These are phyloP conservation scores for Aspergillus fijiensis DNA, from an alignment of 2,329 filamentous ascomycete genomes.

Conservation along the genomic window DNA sequence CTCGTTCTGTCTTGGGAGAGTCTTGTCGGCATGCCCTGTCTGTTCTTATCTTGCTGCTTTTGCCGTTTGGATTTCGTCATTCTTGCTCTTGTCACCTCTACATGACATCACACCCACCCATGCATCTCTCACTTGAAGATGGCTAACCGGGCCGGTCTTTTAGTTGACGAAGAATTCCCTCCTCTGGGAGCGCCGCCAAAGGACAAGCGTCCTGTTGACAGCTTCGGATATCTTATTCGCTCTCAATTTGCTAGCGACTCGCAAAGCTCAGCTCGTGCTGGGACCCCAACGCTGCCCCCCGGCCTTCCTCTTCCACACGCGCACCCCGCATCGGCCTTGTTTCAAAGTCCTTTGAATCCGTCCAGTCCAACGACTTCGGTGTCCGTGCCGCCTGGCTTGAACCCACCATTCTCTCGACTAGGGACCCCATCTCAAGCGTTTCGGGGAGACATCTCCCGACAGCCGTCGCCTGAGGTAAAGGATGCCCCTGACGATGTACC, in stretches of 20 bases:
- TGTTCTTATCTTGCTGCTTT: slow-evolving; percentile 12
- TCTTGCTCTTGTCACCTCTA: slow-evolving; percentile 13
- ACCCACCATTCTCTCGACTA: slow-evolving; percentile 24
- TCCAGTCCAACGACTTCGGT: slow-evolving; percentile 33
- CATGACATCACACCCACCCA: slow-evolving; percentile 6
- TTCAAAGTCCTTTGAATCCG: slow-evolving; percentile 31
- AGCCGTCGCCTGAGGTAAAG: slow-evolving; percentile 29
- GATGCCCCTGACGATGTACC: slow-evolving; percentile 21
- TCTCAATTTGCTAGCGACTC: slow-evolving; percentile 36
- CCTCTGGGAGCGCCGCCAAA: slow-evolving; percentile 43
- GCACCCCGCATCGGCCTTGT: slow-evolving; percentile 37
- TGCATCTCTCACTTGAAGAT: slow-evolving; percentile 6
- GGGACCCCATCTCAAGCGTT: slow-evolving; percentile 32
- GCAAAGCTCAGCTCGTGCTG: slow-evolving; percentile 31
- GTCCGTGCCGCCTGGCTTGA: slow-evolving; percentile 31
- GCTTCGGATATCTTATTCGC: slow-evolving; percentile 37
- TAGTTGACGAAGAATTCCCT: slow-evolving; percentile 50
- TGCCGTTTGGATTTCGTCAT: slow-evolving; percentile 9
- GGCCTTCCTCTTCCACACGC: slow-evolving; percentile 44
- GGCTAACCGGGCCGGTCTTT: slow-evolving; percentile 29
- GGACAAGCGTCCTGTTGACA: slow-evolving; percentile 36
- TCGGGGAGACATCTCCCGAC: slow-evolving; percentile 24
- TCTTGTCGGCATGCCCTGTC: slow-evolving; percentile 20
- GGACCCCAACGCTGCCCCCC: slow-evolving; percentile 43
- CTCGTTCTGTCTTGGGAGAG: slow-evolving; percentile 19